Evolutionary conservation across 192 early-diverging fungal genomes (phyloP).

Genomic region (Paraglomus brasilianum): DNA sequence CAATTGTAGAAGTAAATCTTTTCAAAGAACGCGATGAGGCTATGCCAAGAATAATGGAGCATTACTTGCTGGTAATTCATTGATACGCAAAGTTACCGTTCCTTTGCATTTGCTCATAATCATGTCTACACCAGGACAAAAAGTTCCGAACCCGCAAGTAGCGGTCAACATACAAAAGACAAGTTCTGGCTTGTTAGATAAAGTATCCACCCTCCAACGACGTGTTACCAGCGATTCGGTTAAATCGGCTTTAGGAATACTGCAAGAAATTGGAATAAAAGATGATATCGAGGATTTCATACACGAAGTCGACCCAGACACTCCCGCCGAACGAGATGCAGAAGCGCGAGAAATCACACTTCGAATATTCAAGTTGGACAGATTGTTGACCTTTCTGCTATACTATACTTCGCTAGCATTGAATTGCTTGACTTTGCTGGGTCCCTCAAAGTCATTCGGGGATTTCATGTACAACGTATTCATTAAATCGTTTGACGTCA

Average conservation of each 20-base stretch:
- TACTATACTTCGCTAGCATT: constrained; percentile 16
- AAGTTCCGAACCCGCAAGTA: too few species aligned
- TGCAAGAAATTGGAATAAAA: constrained; percentile 10
- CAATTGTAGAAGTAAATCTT: too few species aligned
- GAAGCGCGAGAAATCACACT: constrained; percentile 14
- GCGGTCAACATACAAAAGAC: too few species aligned
- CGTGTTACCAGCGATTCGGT: not conserved
- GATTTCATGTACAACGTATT: constrained; percentile 22
- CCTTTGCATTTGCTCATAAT: too few species aligned
- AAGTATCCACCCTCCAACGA: too few species aligned
- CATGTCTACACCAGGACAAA: too few species aligned
- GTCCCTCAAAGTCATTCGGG: not conserved
- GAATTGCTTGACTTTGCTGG: constrained; percentile 24
- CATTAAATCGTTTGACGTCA: constrained; percentile 11
- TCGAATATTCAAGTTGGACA: constrained; percentile 6
- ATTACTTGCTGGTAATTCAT: too few species aligned
- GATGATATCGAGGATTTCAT: not conserved
- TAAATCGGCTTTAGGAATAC: not conserved
- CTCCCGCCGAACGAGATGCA: not conserved
- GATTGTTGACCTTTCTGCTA: constrained; percentile 3
- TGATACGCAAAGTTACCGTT: too few species aligned
- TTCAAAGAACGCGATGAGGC: too few species aligned
- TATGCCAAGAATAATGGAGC: too few species aligned
- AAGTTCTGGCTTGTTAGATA: too few species aligned
- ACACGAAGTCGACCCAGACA: not conserved